Conservation (phyloP, 2,329 filamentous ascomycete genomes). For the Epicoccum nigrum region DNA sequence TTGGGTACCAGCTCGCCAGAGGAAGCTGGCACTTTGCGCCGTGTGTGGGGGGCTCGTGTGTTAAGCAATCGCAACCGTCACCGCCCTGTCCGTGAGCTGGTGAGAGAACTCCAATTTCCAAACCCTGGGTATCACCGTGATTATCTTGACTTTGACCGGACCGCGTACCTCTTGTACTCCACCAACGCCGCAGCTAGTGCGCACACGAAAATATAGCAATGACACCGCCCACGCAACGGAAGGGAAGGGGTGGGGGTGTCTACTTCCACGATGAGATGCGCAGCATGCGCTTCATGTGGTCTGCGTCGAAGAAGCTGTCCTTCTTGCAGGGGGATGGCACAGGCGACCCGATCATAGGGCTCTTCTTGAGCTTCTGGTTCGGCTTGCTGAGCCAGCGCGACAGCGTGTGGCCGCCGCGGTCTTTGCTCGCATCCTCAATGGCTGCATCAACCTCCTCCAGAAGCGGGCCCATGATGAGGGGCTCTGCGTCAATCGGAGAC, state of each 20-base stretch:
- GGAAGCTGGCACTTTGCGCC: conserved; percentile 35
- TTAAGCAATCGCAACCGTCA: conserved; percentile 18
- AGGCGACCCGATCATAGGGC: conserved; percentile 15
- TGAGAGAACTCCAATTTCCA: conserved; percentile 20
- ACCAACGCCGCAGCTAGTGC: conserved; percentile 18
- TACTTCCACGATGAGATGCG: conserved; percentile 43
- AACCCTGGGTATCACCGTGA: conserved; percentile 21
- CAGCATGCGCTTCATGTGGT: conserved; percentile 47
- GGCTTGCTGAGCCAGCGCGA: conserved; percentile 43
- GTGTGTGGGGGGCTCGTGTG: conserved; percentile 6
- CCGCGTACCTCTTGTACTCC: conserved; percentile 16
- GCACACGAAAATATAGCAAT: conserved; percentile 13
- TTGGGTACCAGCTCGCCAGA: conserved; percentile 22
- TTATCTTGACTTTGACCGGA: conserved; percentile 19
- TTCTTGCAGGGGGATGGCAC: conserved; percentile 23
- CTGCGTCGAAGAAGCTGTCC: conserved; percentile 45
- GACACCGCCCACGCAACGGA: background rate
- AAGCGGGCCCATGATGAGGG: conserved; percentile 43
- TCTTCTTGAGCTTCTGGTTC: conserved; percentile 25
- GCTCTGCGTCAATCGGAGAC: conserved; percentile 41
- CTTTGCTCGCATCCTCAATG: conserved; percentile 32
- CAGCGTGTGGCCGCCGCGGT: conserved; percentile 32
- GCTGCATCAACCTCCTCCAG: conserved; percentile 40
- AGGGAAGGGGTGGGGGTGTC: conserved; percentile 1
- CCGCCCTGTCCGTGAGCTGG: conserved; percentile 10